Conservation (phyloP, 2,329 filamentous ascomycete genomes). For the Dendrostoma leiphaemia region DNA sequence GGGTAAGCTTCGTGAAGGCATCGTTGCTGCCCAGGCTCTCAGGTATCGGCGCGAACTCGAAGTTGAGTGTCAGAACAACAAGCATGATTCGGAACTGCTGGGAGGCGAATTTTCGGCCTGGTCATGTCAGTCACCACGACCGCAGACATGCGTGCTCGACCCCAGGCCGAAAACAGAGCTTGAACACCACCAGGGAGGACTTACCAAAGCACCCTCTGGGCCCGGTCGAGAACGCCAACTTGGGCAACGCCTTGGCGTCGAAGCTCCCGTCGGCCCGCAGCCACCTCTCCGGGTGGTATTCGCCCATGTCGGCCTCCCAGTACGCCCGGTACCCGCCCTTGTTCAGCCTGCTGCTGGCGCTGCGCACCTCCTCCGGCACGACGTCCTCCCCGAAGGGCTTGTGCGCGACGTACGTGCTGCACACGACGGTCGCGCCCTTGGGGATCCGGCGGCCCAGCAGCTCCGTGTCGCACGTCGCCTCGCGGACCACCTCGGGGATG, state of each 20-base stretch:
- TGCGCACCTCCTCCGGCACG: slow-evolving; percentile 2
- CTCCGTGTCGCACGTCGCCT: slow-evolving; percentile 9
- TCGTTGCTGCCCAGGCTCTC: slow-evolving; percentile 12
- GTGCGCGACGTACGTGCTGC: slow-evolving; percentile 12
- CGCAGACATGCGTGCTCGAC: no score
- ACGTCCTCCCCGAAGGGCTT: slow-evolving; percentile 7
- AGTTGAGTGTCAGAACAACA: slow-evolving; percentile 21
- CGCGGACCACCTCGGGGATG: slow-evolving; percentile 10
- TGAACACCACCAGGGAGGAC: background rate
- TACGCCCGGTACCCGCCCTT: slow-evolving; percentile 1
- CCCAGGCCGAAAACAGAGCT: no score
- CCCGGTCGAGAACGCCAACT: slow-evolving; percentile 4
- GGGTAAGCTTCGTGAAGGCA: slow-evolving; percentile 5
- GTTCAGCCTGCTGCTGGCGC: slow-evolving; percentile 2
- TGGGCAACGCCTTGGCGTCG: slow-evolving; percentile 12
- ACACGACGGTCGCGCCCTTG: slow-evolving; percentile 10
- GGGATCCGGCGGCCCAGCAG: slow-evolving; percentile 8
- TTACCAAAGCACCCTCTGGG: slow-evolving; percentile 11
- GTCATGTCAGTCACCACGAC: no score
- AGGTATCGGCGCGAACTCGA: slow-evolving; percentile 22
- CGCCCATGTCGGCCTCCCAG: slow-evolving; percentile 10
- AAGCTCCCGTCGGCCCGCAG: slow-evolving; percentile 7
- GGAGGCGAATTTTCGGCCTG: slow-evolving; percentile 22
- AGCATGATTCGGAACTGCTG: slow-evolving; percentile 24
- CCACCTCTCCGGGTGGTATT: slow-evolving; percentile 11